phyloP scores from a whole-genome alignment of 768 basidiomycete genomes.

The Lactifluus piperatus region DNA sequence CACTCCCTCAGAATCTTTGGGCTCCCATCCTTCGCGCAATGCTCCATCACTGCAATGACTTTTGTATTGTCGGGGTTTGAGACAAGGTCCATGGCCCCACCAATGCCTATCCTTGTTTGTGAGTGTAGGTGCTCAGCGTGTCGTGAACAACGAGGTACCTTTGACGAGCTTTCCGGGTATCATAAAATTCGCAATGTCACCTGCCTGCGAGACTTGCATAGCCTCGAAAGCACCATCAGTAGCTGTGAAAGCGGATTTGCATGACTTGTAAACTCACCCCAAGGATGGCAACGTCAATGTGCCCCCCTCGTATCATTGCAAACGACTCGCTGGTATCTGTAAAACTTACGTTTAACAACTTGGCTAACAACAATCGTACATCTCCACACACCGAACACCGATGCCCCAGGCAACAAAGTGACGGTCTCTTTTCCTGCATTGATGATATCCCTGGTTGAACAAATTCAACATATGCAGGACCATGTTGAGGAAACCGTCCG shows the following conservation, averaged over 20 bases:
- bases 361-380: not conserved
- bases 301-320: conserved; percentile 96
- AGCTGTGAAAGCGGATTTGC: not conserved
- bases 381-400: conserved; percentile 64
- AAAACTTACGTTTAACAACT: not conserved
- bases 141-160: conserved; percentile 31
- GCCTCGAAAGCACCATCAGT: conserved; percentile 41
- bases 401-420: conserved; percentile 85
- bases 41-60: conserved; percentile 85
- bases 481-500: conserved; percentile 26
- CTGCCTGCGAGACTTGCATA: conserved; percentile 89
- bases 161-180: conserved; percentile 91
- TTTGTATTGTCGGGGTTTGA: conserved; percentile 95
- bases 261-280: conserved; percentile 48
- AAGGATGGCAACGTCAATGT: conserved; percentile 88
- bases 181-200: conserved; percentile 98
- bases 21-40: conserved; percentile 81
- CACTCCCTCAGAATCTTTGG: conserved; percentile 84
- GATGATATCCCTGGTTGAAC: conserved; percentile 61
- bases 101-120: conserved; percentile 54
- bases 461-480: not conserved
- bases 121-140: not conserved
- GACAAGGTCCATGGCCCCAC: conserved; percentile 94
- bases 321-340: conserved; percentile 91
- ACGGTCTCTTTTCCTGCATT: conserved; percentile 95